Conservation (phyloP, 202 grass and related monocot genomes). For the Carex arenaria region DNA sequence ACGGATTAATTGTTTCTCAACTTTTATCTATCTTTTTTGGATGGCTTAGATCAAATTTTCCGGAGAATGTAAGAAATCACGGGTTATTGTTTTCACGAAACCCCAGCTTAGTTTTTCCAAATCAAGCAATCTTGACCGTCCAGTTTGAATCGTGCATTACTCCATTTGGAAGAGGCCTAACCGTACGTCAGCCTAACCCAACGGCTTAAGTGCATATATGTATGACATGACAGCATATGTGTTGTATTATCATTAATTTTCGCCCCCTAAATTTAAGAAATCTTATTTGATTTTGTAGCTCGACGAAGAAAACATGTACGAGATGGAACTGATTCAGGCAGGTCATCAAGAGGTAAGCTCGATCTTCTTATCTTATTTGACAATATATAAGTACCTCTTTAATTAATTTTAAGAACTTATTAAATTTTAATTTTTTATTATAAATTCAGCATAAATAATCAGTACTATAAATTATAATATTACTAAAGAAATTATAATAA, state of each 20-base stretch:
- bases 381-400: background rate
- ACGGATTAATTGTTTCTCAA: no score
- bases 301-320: constrained; percentile 27
- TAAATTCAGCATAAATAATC: no score
- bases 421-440: no score
- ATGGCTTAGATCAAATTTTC: background rate
- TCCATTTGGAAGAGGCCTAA: background rate
- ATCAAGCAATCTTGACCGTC: background rate
- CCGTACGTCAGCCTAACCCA: background rate
- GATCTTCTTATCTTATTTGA: background rate
- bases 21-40: background rate
- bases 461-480: no score
- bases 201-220: constrained; percentile 2
- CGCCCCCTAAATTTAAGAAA: background rate
- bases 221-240: background rate
- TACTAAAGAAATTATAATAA: no score
- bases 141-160: background rate
- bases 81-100: constrained; percentile 7
- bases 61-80: background rate
- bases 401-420: no score
- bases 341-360: constrained; percentile 26
- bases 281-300: constrained; percentile 7
- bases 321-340: constrained; percentile 26
- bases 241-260: background rate
- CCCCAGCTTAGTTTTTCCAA: background rate